phyloP scores from a whole-genome alignment of 2,329 filamentous ascomycete genomes.

The Cytospora schulzeri region DNA sequence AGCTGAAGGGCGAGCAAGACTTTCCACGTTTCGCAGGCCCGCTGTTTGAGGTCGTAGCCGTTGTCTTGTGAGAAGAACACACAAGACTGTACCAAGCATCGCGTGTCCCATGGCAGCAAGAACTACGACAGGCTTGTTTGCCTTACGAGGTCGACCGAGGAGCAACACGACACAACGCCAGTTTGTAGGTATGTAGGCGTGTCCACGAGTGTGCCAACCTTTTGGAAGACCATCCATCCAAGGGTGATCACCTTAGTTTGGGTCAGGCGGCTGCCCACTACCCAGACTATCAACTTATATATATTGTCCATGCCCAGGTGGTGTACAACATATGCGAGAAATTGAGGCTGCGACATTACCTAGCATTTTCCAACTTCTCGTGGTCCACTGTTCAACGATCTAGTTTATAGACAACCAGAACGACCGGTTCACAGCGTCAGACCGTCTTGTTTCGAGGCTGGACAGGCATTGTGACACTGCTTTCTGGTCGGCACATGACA shows the following conservation, averaged over 20 bases:
- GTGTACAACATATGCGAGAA: neutral
- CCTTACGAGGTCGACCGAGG: neutral
- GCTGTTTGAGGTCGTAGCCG: neutral
- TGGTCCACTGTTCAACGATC: neutral
- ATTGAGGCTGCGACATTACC: neutral
- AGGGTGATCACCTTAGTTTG: neutral
- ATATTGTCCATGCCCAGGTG: neutral
- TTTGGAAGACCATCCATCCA: too few relatives aligned
- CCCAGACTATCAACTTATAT: neutral
- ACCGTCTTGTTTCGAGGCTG: conserved; percentile 20
- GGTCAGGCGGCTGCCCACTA: neutral
- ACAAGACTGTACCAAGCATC: neutral
- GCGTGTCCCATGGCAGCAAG: neutral
- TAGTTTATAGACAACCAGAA: conserved; percentile 12
- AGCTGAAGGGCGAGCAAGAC: neutral
- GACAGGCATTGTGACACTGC: neutral
- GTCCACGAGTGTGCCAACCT: neutral
- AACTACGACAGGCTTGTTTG: neutral
- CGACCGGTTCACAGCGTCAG: conserved; percentile 15
- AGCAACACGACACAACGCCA: too few relatives aligned
- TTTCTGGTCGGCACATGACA: neutral
- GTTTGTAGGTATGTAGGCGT: too few relatives aligned
- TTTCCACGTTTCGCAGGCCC: neutral
- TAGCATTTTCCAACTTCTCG: neutral
- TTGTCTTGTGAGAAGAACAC: neutral